These are phyloP conservation scores for Pyricularia sp. DNA, from an alignment of 2,329 filamentous ascomycete genomes.

Conservation along the genomic window DNA sequence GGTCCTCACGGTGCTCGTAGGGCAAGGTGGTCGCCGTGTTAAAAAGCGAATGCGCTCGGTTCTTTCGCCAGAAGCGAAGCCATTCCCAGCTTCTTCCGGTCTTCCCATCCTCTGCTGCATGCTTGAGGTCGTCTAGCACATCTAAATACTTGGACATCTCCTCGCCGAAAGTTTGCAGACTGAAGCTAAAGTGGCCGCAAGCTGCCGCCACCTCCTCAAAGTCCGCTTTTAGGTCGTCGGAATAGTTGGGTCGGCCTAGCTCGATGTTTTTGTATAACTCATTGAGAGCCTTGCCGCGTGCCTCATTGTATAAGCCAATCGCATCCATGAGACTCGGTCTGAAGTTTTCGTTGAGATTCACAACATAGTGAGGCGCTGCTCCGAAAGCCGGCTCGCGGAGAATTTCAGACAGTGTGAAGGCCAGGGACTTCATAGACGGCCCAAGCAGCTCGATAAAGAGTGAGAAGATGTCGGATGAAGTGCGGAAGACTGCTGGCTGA, in stretches of 20 bases:
- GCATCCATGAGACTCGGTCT: conserved; percentile 73
- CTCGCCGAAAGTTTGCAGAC: conserved; percentile 80
- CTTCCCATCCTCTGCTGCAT: conserved; percentile 50
- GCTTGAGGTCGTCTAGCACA: conserved; percentile 77
- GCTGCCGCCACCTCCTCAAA: conserved; percentile 97
- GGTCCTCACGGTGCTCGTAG: conserved; percentile 29
- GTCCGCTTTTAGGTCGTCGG: conserved; percentile 75
- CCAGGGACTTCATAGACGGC: conserved; percentile 93
- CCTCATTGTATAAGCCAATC: conserved; percentile 66
- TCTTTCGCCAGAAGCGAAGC: conserved; percentile 63
- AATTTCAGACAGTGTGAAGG: conserved; percentile 81
- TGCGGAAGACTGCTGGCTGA: conserved; percentile 30
- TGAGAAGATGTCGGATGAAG: conserved; percentile 79
- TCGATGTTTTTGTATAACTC: conserved; percentile 75
- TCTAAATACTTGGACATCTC: conserved; percentile 78
- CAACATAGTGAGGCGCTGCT: conserved; percentile 53
- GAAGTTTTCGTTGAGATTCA: conserved; percentile 72
- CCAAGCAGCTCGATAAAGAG: conserved; percentile 83
- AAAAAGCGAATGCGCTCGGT: conserved; percentile 4
- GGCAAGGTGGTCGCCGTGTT: conserved; percentile 11
- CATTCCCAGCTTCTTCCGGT: conserved; percentile 81
- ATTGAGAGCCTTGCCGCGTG: conserved; percentile 66
- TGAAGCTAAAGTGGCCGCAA: conserved; percentile 93
- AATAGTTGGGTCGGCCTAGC: conserved; percentile 50
- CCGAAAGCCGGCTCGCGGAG: conserved; percentile 81